Percentiles rank a stretch among this genome's conserved stretches.
Conservation (phyloP, 768 basidiomycete species). For the Tylopilus plumbeoviolaceoides region DNA sequence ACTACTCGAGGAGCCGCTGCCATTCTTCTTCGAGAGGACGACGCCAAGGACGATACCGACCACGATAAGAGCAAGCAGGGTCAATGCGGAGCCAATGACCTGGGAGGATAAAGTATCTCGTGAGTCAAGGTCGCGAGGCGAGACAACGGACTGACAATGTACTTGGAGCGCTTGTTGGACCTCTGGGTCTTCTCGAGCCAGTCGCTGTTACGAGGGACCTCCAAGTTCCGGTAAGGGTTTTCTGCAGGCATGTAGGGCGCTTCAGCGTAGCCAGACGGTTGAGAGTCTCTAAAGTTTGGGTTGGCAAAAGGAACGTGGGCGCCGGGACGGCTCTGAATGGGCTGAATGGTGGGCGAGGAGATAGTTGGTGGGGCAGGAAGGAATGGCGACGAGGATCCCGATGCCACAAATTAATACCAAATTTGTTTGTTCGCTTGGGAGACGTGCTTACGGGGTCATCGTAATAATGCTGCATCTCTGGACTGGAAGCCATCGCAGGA, state of each 20-base stretch:
- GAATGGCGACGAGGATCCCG: background rate
- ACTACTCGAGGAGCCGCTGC: constrained; percentile 21
- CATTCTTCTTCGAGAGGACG: constrained; percentile 52
- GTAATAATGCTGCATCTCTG: constrained; percentile 30
- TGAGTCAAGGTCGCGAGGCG: background rate
- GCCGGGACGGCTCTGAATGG: constrained; percentile 31
- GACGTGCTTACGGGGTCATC: constrained; percentile 22
- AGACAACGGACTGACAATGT: constrained; percentile 44
- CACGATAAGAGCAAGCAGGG: constrained; percentile 48
- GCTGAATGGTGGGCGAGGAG: constrained; percentile 18
- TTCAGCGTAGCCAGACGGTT: constrained; percentile 24
- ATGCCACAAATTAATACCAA: background rate
- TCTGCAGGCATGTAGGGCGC: constrained; percentile 20
- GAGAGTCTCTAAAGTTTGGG: constrained; percentile 22
- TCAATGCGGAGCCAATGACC: constrained; percentile 50
- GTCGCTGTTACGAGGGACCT: constrained; percentile 31
- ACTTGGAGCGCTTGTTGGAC: constrained; percentile 44
- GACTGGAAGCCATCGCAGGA: constrained; percentile 7
- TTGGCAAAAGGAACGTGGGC: constrained; percentile 34
- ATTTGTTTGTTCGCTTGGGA: background rate
- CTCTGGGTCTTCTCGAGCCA: constrained; percentile 38
- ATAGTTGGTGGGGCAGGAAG: background rate
- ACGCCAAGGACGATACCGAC: constrained; percentile 64
- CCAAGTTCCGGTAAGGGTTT: constrained; percentile 32
- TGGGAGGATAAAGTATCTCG: constrained; percentile 23